Percentiles rank a stretch among this genome's conserved stretches.
Evolutionary conservation across 768 basidiomycete species (phyloP).

Genomic region (Leucocoprinus sp.): DNA sequence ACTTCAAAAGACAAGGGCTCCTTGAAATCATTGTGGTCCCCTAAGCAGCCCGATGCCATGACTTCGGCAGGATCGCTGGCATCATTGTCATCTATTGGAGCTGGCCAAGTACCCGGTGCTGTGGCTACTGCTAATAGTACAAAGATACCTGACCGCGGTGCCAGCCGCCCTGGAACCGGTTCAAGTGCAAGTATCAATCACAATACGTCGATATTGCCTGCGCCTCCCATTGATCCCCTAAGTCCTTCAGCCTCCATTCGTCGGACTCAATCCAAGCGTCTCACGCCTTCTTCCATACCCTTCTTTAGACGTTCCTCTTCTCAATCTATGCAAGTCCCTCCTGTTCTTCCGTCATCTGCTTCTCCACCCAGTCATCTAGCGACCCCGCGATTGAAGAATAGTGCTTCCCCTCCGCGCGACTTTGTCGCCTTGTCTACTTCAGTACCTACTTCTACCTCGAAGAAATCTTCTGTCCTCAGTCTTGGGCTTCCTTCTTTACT

Average conservation of each 20-base stretch:
- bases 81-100: constrained; percentile 68
- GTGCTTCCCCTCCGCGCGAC: constrained; percentile 46
- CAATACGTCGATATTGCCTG: constrained; percentile 44
- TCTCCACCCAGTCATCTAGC: constrained; percentile 42
- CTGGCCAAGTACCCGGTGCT: constrained; percentile 41
- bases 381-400: constrained; percentile 32
- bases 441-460: constrained; percentile 53
- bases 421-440: constrained; percentile 43
- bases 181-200: constrained; percentile 70
- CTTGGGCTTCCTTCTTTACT: constrained; percentile 75
- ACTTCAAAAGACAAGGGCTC: constrained; percentile 58
- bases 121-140: constrained; percentile 31
- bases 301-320: constrained; percentile 92
- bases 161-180: constrained; percentile 64
- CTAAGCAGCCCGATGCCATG: constrained; percentile 70
- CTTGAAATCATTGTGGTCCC: constrained; percentile 52
- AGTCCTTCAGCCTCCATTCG: constrained; percentile 67
- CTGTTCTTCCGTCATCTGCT: constrained; percentile 39
- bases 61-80: constrained; percentile 67
- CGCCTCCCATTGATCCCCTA: constrained; percentile 51
- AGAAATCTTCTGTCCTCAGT: constrained; percentile 79
- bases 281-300: constrained; percentile 88
- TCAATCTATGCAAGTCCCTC: constrained; percentile 70
- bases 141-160: constrained; percentile 58
- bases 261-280: constrained; percentile 66